phyloP scores from a whole-genome alignment of 179 eudicot genomes.

The Camellia oleifera region DNA sequence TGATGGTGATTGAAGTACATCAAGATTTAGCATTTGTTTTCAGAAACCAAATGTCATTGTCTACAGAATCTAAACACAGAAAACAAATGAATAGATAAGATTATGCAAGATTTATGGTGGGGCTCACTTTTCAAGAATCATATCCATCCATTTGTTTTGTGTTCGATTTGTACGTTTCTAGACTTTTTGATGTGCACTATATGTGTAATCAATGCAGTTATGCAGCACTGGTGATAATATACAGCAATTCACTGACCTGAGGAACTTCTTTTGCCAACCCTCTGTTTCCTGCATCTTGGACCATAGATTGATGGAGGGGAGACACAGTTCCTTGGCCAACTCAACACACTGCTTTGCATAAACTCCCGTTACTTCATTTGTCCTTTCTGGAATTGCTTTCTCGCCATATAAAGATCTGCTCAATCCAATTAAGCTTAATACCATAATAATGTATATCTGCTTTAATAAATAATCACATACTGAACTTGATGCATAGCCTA shows the following conservation, averaged over 20 bases:
- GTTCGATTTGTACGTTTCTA: too few relatives aligned
- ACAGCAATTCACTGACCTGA: conserved; percentile 50
- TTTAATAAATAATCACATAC: background rate
- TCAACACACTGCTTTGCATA: conserved; percentile 66
- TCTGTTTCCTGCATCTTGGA: conserved; percentile 91
- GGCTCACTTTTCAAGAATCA: too few relatives aligned
- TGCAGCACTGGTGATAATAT: background rate
- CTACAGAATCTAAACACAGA: too few relatives aligned
- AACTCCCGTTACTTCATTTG: conserved; percentile 65
- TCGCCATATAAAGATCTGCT: conserved; percentile 75
- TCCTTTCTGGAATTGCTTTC: conserved; percentile 81
- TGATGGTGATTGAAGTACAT: background rate
- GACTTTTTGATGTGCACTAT: background rate
- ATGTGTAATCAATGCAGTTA: background rate
- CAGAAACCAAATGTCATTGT: background rate
- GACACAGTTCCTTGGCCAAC: conserved; percentile 68
- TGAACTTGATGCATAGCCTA: too few relatives aligned
- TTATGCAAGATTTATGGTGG: too few relatives aligned
- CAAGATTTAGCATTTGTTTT: conserved; percentile 5
- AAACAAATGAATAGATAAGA: too few relatives aligned
- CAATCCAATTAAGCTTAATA: conserved; percentile 1
- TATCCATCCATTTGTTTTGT: too few relatives aligned
- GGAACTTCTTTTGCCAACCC: conserved; percentile 79
- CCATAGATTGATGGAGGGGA: conserved; percentile 76
- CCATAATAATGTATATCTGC: background rate